Conservation (phyloP, 768 basidiomycete species). For the Podaxis mareebaensis region DNA sequence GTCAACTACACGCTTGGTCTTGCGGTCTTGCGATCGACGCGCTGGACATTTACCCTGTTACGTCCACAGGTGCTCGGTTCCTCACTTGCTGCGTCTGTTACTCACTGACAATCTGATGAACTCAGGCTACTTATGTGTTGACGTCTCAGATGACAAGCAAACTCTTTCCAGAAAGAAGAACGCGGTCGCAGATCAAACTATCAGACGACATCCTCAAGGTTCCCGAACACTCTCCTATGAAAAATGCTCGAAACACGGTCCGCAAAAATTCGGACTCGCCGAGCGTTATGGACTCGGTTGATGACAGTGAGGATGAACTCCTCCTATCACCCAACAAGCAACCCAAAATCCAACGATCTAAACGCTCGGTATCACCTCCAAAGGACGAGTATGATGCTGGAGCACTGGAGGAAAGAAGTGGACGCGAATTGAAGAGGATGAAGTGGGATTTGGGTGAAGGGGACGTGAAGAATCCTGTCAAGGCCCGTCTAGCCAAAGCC, state of each 20-base stretch:
- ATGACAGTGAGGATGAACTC: constrained; percentile 47
- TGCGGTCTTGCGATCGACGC: constrained; percentile 8
- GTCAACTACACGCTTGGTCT: neutral
- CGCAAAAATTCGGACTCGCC: constrained; percentile 27
- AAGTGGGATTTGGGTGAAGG: constrained; percentile 30
- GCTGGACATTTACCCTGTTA: neutral
- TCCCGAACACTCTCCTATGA: constrained; percentile 52
- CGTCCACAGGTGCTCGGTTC: neutral
- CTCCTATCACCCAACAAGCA: constrained; percentile 44
- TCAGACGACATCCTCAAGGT: constrained; percentile 47
- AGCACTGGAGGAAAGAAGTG: constrained; percentile 24
- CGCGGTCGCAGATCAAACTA: constrained; percentile 53
- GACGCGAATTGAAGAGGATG: constrained; percentile 37
- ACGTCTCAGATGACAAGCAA: constrained; percentile 5
- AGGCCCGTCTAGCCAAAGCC: neutral
- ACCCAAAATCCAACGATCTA: constrained; percentile 22
- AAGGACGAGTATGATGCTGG: constrained; percentile 31
- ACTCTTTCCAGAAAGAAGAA: constrained; percentile 22
- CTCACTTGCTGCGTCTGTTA: neutral
- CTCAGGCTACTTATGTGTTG: neutral
- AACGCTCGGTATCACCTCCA: constrained; percentile 43
- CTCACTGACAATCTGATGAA: neutral
- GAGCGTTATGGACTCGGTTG: constrained; percentile 20
- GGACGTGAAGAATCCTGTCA: constrained; percentile 17
- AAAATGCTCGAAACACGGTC: constrained; percentile 44